Base-by-base conservation (phyloP, 192 early-diverging fungal genomes). In the Phycomyces blakesleeanus region DNA sequence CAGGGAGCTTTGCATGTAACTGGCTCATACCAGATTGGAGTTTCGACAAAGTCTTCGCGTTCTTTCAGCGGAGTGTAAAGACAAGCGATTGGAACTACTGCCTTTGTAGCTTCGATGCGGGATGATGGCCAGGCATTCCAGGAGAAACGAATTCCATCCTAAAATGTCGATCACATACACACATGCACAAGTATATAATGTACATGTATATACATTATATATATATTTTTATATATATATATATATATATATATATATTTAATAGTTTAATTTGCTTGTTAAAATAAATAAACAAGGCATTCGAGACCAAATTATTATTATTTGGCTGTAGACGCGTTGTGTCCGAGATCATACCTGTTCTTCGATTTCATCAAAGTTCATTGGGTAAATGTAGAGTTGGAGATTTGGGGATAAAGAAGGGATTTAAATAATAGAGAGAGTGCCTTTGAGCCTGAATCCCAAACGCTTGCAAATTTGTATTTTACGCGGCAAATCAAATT, bases 81-180 rank as follows among this genome's bases (percentile, higher is more conserved):
- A 57, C 86, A 82, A 12, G 93, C 85, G 69, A 98, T 92, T 34
- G 97, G 97, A 0, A 99, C 92, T 21, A 99, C 93, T 61, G 91
- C 87, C 51, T 91, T 84, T 14, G 92, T 98, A n/a, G 95, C 94
- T 66, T 99, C 97, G 27, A 93, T 73, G 41, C 93, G 89, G 25
- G 92, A 93, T 68, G 89, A 87, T 15, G 97, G 95, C 84, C 94
- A 93, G 34, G 93, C 93, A 81, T 99, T 99, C 94, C 96, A 99
- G 51, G 97, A 91, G 72, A 96, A 89, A 20, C 97, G 88, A 63
- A 97, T 85, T 53, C 97, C 97, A 68, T 96, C 94, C 69, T 73
- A 51, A 14, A 26, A 25, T 2, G 29, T 2, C 29, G 29, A 34
- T 34, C n/a, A 37, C 18, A 24, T 25, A 20, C 42, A 38, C 16